Evolutionary conservation across 371 early-diverging fungal species (phyloP).

Genomic region (Ecytonucleospora hepatopenaei): DNA sequence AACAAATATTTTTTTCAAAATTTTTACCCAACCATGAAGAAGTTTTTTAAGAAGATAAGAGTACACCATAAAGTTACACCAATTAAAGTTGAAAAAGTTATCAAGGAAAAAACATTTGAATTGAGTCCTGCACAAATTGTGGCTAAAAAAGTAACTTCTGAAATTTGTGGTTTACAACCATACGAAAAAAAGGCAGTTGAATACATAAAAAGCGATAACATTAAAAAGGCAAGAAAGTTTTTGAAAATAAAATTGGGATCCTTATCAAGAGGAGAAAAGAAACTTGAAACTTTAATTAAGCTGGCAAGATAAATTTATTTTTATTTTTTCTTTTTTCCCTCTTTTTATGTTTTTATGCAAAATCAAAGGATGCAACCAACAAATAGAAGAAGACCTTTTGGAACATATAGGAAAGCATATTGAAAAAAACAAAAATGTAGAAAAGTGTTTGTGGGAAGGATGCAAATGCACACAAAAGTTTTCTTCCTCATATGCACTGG

Average conservation of each 20-base stretch:
- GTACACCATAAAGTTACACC: constrained; percentile 18
- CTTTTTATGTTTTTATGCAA: background rate
- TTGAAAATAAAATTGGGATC: constrained; percentile 55
- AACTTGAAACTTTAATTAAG: constrained; percentile 38
- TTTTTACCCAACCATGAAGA: constrained; percentile 18
- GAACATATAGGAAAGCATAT: no score
- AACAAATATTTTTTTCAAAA: constrained; percentile 7
- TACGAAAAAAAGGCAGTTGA: constrained; percentile 57
- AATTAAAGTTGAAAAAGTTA: constrained; percentile 6
- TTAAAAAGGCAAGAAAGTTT: constrained; percentile 54
- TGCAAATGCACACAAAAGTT: constrained; percentile 20
- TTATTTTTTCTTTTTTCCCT: background rate
- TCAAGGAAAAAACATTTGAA: constrained; percentile 13
- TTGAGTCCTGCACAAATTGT: constrained; percentile 19
- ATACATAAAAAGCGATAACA: constrained; percentile 49
- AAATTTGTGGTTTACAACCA: constrained; percentile 55
- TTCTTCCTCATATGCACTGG: constrained; percentile 33
- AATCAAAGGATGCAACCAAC: background rate
- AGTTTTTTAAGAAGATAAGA: constrained; percentile 17
- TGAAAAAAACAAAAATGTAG: constrained; percentile 14
- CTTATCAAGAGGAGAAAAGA: constrained; percentile 44
- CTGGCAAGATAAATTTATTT: constrained; percentile 30
- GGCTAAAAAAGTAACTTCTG: constrained; percentile 51
- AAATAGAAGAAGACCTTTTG: no score
- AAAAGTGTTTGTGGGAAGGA: constrained; percentile 45